Evolutionary conservation across 768 basidiomycete species (phyloP), one percentile per base, ranked within the genome.

Genomic region (Termitomyces sp.): DNA sequence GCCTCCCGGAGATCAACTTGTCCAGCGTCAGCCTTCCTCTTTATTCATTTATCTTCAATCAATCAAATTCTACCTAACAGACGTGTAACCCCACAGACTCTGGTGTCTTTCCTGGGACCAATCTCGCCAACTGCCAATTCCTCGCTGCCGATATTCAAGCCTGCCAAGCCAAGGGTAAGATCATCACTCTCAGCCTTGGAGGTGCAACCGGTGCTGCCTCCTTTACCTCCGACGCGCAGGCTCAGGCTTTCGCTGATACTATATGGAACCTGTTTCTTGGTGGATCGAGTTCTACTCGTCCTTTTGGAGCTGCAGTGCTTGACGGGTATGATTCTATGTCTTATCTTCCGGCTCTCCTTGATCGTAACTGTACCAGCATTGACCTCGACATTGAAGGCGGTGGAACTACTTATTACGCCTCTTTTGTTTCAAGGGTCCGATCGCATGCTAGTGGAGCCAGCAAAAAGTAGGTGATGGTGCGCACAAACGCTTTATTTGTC

Each of bases 321-420:
- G 88, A 88, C 58, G 86, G 85, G 85, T 84, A 54, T 41, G 67
- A 55, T 34, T 53, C 56, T 18, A 31, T 22, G 42, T 34, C 5
- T 41, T 27, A 18, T 39, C 39, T 18, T 15, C 12, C 18, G 46
- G 24, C 22, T 57, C 18, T 36, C 6, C n/a, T 22, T 47, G 20
- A 47, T 41, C 45, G 27, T 27, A 39, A 48, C 2, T 16, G 18
- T n/a, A n/a, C 18, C 34, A 80, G 78, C 48, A 62, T 87, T 55
- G 87, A 88, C 68, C 68, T 88, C 36, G 87, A 88, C 65, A 84
- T 88, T 51, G 87, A 88, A 69, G 80, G 83, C 18, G 86, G 86
- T 13, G 70, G 70, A 46, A 73, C 73, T 48, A 70, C 73, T 3
- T 75, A 77, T 30, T 82, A 76, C 57, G 73, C 72, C 13, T 76